Base-by-base conservation (phyloP, 371 early-diverging fungal species). In the Lichtheimia hyalospora region DNA sequence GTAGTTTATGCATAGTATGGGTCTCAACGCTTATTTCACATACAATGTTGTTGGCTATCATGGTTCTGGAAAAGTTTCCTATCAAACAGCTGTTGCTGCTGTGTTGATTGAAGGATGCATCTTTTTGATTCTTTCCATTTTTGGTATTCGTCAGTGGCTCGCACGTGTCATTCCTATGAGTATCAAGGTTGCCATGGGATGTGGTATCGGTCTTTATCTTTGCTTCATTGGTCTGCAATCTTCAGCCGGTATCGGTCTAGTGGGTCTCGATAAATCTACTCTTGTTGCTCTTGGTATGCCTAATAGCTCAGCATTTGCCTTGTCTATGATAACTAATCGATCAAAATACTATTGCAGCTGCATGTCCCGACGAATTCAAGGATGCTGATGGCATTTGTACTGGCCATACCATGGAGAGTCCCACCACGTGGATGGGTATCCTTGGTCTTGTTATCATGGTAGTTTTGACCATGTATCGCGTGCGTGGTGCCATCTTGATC, bases 81-180 rank as follows among this genome's bases (percentile, higher is more conserved):
- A 88, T 62, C 64, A 84, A 59, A 88, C 86, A 16, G 91, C 91
- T 8, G 65, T 92, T 27, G 84, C 89, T n/a, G 92, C 91, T 18
- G 90, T 92, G 50, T 86, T 89, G 60, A 83, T 92, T 57, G 93
- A 92, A 74, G 92, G 92, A 7, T 61, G 90, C 28, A 78, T 92
- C 43, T 92, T 92, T 58, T 69, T 91, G 50, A 52, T 85, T 2
- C 78, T 92, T 7, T 86, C 91, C 5, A 68, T 90, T 18, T 67
- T 92, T 28, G 92, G 92, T 54, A 74, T 91, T 23, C 90, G 92
- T 39, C 92, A 92, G 69, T 86, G 86, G 85, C 76, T 92, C 48
- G 90, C 90, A 12, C 81, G 86, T 39, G 65, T 87, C 54, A 87
- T 92, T 27, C 92, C 92, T 2, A 76, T 78, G 68, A 80, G 83